Conservation (phyloP, 306 rosid species). For the Phaseolus lunatus region DNA sequence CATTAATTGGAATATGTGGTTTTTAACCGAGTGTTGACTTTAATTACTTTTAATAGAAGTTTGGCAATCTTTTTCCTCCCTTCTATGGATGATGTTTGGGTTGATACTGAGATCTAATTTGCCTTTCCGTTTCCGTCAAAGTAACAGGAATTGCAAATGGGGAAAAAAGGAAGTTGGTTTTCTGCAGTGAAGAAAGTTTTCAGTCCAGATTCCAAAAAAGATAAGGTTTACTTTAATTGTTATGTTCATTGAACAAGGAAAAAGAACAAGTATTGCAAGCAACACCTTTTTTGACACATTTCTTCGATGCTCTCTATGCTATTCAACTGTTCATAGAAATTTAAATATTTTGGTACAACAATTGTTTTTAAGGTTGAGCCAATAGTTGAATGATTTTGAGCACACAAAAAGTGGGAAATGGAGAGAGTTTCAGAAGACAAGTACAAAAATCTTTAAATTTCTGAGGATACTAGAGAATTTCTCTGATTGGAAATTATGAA, state of each 20-base stretch:
- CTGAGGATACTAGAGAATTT: background rate
- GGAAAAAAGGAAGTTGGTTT: conserved; percentile 85
- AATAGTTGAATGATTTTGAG: background rate
- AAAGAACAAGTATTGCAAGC: background rate
- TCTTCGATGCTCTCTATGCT: background rate
- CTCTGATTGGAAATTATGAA: background rate
- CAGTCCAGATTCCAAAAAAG: conserved; percentile 64
- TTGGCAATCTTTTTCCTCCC: conserved; percentile 13
- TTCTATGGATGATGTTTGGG: background rate
- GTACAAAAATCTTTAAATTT: background rate
- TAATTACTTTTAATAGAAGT: conserved; percentile 10
- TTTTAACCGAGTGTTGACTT: conserved; percentile 35
- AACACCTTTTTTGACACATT: background rate
- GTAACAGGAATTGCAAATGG: conserved; percentile 64
- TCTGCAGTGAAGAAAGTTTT: conserved; percentile 79
- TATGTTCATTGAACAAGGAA: background rate
- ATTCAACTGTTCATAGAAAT: background rate
- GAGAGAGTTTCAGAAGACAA: background rate
- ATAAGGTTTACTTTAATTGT: conserved; percentile 57
- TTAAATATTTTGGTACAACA: background rate
- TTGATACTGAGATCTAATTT: conserved; percentile 37
- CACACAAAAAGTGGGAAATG: background rate
- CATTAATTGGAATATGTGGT: conserved; percentile 6
- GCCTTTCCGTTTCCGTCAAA: conserved; percentile 20
- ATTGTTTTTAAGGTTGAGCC: too few relatives aligned